Evolutionary conservation across 768 basidiomycete genomes (phyloP).

Genomic region (Russula ochroleuca): DNA sequence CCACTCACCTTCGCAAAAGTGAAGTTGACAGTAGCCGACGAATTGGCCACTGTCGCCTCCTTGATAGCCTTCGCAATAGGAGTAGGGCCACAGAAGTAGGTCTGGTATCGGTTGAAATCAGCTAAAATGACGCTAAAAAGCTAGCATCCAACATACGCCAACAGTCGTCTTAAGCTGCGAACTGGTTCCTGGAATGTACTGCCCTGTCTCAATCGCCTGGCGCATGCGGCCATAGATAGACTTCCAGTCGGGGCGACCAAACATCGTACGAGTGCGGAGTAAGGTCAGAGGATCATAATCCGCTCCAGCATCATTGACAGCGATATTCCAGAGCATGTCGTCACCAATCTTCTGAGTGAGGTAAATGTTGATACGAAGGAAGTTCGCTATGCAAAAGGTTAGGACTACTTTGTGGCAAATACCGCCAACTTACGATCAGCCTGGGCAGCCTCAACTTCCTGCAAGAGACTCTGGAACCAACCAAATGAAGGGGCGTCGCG

Average conservation of each 20-base stretch:
- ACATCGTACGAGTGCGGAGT: conserved; percentile 83
- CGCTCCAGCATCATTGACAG: conserved; percentile 79
- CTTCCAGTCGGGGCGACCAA: conserved; percentile 89
- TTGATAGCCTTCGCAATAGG: conserved; percentile 73
- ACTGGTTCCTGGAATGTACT: conserved; percentile 74
- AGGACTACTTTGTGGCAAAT: background rate
- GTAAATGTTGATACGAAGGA: conserved; percentile 88
- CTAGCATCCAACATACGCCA: conserved; percentile 49
- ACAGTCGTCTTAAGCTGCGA: conserved; percentile 80
- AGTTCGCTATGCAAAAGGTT: conserved; percentile 57
- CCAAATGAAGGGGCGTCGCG: conserved; percentile 96
- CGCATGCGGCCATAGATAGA: conserved; percentile 70
- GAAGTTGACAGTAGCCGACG: conserved; percentile 59
- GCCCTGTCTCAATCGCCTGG: conserved; percentile 74
- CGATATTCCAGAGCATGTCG: conserved; percentile 90
- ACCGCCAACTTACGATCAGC: conserved; percentile 65
- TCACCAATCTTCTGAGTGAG: conserved; percentile 81
- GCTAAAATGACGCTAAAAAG: conserved; percentile 9
- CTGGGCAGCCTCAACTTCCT: conserved; percentile 84
- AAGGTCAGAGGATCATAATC: conserved; percentile 88
- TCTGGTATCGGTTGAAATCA: conserved; percentile 40
- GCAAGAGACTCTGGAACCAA: conserved; percentile 90
- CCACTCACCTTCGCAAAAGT: conserved; percentile 72
- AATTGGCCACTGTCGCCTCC: conserved; percentile 57
- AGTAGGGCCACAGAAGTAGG: conserved; percentile 86